A percentile compares a stretch with the other conserved stretches of the same genome.
phyloP scores from a whole-genome alignment of 2,329 filamentous ascomycete genomes.

The Venturia aucupariae region DNA sequence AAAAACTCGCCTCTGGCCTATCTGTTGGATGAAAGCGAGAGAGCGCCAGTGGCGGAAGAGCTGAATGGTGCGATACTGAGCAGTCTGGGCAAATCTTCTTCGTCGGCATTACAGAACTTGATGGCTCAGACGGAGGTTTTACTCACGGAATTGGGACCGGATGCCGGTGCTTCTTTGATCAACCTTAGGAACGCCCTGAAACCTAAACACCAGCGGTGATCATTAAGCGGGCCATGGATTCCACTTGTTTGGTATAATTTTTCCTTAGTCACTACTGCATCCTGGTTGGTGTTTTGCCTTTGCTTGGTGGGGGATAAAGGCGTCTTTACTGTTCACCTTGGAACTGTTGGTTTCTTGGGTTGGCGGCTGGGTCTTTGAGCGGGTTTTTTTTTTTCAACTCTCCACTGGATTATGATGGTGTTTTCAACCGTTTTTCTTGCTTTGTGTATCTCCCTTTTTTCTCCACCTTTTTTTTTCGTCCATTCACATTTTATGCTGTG shows the following conservation, averaged over 20 bases:
- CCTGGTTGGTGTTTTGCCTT: background rate
- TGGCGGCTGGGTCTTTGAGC: background rate
- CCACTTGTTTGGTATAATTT: background rate
- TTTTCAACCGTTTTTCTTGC: no score
- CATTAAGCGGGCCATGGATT: background rate
- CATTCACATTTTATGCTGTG: background rate
- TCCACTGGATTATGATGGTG: slow-evolving; percentile 7
- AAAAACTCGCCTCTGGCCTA: slow-evolving; percentile 67
- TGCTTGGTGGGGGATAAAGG: background rate
- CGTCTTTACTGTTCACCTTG: slow-evolving; percentile 2
- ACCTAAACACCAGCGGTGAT: background rate
- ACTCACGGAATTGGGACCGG: slow-evolving; percentile 70
- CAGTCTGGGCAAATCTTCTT: slow-evolving; percentile 81
- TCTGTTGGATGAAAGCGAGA: slow-evolving; percentile 64
- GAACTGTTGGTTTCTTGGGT: background rate
- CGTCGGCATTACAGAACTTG: slow-evolving; percentile 73
- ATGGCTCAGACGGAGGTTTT: slow-evolving; percentile 81
- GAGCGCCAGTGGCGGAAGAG: slow-evolving; percentile 79
- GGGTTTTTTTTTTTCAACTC: slow-evolving; percentile 8
- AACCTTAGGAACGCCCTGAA: slow-evolving; percentile 34
- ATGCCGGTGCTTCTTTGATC: slow-evolving; percentile 66
- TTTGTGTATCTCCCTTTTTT: no score
- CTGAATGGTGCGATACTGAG: slow-evolving; percentile 87
- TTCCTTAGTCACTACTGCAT: background rate
- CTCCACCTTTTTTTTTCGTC: no score